phyloP scores from a whole-genome alignment of 2,329 filamentous ascomycete species.

The Taxawa tesnikishii region DNA sequence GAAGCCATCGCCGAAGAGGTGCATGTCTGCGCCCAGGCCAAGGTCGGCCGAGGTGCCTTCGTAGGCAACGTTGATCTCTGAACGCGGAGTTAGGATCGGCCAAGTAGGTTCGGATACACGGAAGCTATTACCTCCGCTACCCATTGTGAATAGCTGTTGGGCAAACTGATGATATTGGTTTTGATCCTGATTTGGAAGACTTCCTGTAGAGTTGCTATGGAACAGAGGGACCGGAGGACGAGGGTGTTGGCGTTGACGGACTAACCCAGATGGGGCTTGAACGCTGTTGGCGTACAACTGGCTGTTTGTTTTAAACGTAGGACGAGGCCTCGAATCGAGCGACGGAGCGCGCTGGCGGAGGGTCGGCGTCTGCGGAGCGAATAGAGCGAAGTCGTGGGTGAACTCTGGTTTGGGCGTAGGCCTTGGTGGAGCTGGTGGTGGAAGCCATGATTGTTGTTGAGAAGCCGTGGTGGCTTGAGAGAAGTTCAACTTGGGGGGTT shows the following conservation, averaged over 20 bases:
- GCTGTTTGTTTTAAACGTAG: slow-evolving; percentile 41
- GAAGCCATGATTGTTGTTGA: slow-evolving; percentile 62
- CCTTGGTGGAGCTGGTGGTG: slow-evolving; percentile 41
- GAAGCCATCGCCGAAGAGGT: slow-evolving; percentile 14
- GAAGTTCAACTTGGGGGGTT: slow-evolving; percentile 51
- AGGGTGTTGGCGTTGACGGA: slow-evolving; percentile 6
- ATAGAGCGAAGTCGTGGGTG: slow-evolving; percentile 66
- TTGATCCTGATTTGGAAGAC: slow-evolving; percentile 14
- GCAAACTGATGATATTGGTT: slow-evolving; percentile 42
- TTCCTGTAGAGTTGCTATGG: slow-evolving; percentile 30
- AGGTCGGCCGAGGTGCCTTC: slow-evolving; percentile 34
- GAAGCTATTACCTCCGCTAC: slow-evolving; percentile 38
- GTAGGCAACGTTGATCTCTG: slow-evolving; percentile 34
- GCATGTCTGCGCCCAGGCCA: slow-evolving; percentile 17
- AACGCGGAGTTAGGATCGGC: slow-evolving; percentile 13
- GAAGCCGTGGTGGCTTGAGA: slow-evolving; percentile 76
- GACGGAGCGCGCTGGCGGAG: slow-evolving; percentile 36
- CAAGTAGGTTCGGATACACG: slow-evolving; percentile 9
- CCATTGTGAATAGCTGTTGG: slow-evolving; percentile 40
- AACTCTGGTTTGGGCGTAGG: slow-evolving; percentile 37
- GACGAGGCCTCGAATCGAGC: slow-evolving; percentile 40
- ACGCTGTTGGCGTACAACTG: slow-evolving; percentile 1
- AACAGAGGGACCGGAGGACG: slow-evolving; percentile 65
- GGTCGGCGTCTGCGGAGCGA: slow-evolving; percentile 33
- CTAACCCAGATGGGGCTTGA: slow-evolving; percentile 3